These are phyloP conservation scores for Capronia americana DNA, from an alignment of 2,329 filamentous ascomycete species.

Conservation along the genomic window DNA sequence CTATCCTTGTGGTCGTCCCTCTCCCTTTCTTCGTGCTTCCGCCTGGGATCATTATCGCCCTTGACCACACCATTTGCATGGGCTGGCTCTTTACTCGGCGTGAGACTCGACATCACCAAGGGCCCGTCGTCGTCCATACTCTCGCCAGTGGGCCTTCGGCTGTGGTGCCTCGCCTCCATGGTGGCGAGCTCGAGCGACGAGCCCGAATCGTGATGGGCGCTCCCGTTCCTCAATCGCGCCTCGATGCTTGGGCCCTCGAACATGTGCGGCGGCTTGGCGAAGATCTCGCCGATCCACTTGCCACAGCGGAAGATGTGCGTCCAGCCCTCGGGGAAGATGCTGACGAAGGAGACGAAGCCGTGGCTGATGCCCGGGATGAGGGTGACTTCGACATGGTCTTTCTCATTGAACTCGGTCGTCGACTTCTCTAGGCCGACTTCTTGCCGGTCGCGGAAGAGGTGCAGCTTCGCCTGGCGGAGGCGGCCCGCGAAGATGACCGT, in stretches of 20 bases:
- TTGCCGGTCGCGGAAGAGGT: constrained; percentile 61
- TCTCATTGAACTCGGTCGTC: constrained; percentile 69
- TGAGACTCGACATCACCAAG: constrained; percentile 40
- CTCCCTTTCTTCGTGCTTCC: constrained; percentile 24
- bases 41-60: constrained; percentile 1
- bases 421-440: constrained; percentile 62
- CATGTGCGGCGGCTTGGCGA: constrained; percentile 60
- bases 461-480: constrained; percentile 76
- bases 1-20: constrained; percentile 26
- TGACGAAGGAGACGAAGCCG: constrained; percentile 90
- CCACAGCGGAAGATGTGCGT: constrained; percentile 80
- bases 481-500: constrained; percentile 94
- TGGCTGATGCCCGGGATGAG: constrained; percentile 89
- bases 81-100: constrained; percentile 13
- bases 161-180: constrained; percentile 38
- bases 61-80: constrained; percentile 13
- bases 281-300: constrained; percentile 81
- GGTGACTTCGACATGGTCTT: constrained; percentile 78
- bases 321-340: constrained; percentile 88
- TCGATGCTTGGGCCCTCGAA: constrained; percentile 48
- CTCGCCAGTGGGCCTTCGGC: constrained; percentile 54
- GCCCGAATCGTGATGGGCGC: constrained; percentile 27
- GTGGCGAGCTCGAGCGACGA: constrained; percentile 27
- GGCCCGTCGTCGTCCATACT: constrained; percentile 56
- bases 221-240: constrained; percentile 38